Evolutionary conservation across 768 basidiomycete genomes (phyloP).

Genomic region (Termitomyces sp.): DNA sequence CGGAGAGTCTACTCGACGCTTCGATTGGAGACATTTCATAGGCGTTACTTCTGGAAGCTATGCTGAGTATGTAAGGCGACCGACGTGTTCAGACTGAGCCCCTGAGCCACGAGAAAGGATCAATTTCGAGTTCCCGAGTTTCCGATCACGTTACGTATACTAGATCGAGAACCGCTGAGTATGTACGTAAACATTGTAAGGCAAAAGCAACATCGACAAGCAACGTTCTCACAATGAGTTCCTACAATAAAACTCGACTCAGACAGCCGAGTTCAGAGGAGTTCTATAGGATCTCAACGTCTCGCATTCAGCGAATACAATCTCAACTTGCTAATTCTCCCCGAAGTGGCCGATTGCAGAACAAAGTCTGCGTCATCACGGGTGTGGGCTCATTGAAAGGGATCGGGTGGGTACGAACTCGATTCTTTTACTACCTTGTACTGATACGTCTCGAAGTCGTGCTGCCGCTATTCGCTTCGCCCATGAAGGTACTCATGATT

Average conservation of each 20-base stretch:
- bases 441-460: constrained; percentile 38
- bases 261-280: constrained; percentile 35
- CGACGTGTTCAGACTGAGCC: no score
- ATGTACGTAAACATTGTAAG: no score
- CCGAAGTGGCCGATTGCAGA: constrained; percentile 51
- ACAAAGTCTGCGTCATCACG: constrained; percentile 84
- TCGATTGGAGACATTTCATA: constrained; percentile 38
- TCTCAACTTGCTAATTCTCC: constrained; percentile 54
- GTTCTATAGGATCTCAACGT: constrained; percentile 52
- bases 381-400: constrained; percentile 84
- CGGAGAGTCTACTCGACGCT: constrained; percentile 23
- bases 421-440: not conserved
- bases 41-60: constrained; percentile 16
- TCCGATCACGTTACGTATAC: no score
- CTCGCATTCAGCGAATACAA: constrained; percentile 63
- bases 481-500: constrained; percentile 54
- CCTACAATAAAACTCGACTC: constrained; percentile 28
- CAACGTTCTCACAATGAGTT: constrained; percentile 21
- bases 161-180: no score
- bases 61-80: not conserved
- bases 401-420: constrained; percentile 60
- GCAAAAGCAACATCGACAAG: not conserved
- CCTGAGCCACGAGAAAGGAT: not conserved
- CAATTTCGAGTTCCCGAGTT: not conserved
- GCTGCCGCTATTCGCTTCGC: constrained; percentile 70